Percentiles rank a stretch among this genome's conserved stretches.
phyloP scores from a whole-genome alignment of 306 rosid species.

The Malus sieversii region DNA sequence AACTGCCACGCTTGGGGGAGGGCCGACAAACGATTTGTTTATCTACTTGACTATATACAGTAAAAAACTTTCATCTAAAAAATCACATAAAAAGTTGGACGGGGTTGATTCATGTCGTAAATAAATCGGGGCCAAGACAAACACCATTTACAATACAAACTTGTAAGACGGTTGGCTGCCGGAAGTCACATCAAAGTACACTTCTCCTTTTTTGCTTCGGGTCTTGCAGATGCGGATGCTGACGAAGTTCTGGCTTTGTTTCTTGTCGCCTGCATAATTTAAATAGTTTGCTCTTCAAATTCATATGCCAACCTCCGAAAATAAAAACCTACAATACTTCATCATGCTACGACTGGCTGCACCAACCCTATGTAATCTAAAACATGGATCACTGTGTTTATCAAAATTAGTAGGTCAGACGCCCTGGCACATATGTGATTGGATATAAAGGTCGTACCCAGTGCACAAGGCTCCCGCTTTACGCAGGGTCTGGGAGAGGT shows the following conservation, averaged over 20 bases:
- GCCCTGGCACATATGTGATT: not conserved
- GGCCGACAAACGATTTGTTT: not conserved
- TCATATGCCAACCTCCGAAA: not conserved
- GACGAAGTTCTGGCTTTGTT: conserved; percentile 34
- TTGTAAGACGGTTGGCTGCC: conserved; percentile 12
- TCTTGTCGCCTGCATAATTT: conserved; percentile 55
- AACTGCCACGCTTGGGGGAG: not conserved
- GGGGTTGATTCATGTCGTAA: conserved; percentile 10
- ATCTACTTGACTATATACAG: conserved; percentile 43
- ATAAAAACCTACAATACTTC: not conserved
- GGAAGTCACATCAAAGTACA: conserved; percentile 77
- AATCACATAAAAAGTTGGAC: conserved; percentile 33
- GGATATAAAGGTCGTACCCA: no score
- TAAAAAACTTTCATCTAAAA: conserved; percentile 21
- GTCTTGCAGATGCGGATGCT: conserved; percentile 39
- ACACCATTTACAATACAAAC: conserved; percentile 37
- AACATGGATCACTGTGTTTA: not conserved
- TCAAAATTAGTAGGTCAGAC: not conserved
- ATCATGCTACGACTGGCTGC: not conserved
- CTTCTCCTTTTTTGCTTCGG: conserved; percentile 81
- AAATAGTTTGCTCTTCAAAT: not conserved
- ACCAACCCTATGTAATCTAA: not conserved
- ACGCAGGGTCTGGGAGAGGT: no score
- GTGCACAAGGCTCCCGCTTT: no score
- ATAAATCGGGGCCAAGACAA: conserved; percentile 19